phyloP scores from a whole-genome alignment of 1,284 basidiomycete genomes.

The Thelephora terrestris region DNA sequence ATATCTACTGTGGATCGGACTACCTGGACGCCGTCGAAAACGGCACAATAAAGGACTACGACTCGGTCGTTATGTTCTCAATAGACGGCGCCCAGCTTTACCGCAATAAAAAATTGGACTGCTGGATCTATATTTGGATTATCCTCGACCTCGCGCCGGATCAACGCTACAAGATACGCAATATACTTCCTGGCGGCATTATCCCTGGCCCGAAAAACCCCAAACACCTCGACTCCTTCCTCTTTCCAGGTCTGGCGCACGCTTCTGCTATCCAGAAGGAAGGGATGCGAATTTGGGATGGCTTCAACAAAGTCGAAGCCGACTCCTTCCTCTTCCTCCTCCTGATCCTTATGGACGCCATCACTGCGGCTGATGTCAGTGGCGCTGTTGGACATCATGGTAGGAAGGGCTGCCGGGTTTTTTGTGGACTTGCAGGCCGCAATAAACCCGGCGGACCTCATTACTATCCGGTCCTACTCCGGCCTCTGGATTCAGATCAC shows the following conservation, averaged over 20 bases:
- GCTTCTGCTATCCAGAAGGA: slow-evolving; percentile 12
- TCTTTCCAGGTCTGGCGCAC: slow-evolving; percentile 24
- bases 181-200: slow-evolving; percentile 18
- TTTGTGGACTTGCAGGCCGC: slow-evolving; percentile 22
- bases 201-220: slow-evolving; percentile 26
- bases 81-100: slow-evolving; percentile 28
- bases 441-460: too few relatives aligned
- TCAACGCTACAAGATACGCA: slow-evolving; percentile 12
- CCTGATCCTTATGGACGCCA: too few relatives aligned
- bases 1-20: slow-evolving; percentile 11
- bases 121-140: slow-evolving; percentile 17
- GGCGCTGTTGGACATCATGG: slow-evolving; percentile 27
- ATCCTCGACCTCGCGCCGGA: slow-evolving; percentile 8
- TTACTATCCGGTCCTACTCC: slow-evolving; percentile 16
- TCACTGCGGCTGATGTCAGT: slow-evolving; percentile 21
- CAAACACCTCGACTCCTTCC: slow-evolving; percentile 27
- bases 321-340: too few relatives aligned
- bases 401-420: slow-evolving; percentile 19
- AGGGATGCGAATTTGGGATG: slow-evolving; percentile 19
- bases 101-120: slow-evolving; percentile 21
- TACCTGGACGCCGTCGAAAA: slow-evolving; percentile 13
- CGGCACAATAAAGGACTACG: slow-evolving; percentile 11
- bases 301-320: slow-evolving; percentile 8
- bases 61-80: slow-evolving; percentile 20
- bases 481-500: slow-evolving; percentile 1